Conservation (phyloP, 2,329 filamentous ascomycete genomes). For the Triangularia verruculosa region DNA sequence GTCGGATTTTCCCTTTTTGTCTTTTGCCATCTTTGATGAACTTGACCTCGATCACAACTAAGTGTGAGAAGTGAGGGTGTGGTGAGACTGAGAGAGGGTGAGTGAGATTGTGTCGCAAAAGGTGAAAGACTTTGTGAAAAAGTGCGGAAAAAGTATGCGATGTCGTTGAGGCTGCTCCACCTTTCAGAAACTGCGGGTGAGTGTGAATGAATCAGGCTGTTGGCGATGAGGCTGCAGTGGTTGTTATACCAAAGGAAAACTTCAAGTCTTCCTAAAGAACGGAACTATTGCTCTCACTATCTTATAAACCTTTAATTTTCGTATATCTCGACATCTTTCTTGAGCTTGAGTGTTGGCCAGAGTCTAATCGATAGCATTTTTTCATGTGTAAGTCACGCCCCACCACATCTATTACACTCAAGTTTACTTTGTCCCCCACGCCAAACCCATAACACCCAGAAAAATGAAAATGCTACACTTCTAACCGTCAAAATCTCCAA, state of each 20-base stretch:
- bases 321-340: too few relatives aligned
- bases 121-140: conserved; percentile 6
- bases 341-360: too few relatives aligned
- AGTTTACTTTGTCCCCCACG: too few relatives aligned
- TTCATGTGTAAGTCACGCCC: too few relatives aligned
- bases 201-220: not conserved
- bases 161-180: conserved; percentile 5
- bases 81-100: not conserved
- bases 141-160: conserved; percentile 8
- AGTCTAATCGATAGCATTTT: too few relatives aligned
- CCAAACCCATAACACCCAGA: not conserved
- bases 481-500: not conserved
- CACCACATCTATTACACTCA: too few relatives aligned
- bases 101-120: not conserved
- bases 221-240: not conserved
- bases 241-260: not conserved
- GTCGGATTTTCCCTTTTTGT: conserved; percentile 43
- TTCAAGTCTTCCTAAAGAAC: not conserved
- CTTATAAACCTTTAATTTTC: too few relatives aligned
- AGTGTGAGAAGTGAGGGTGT: not conserved
- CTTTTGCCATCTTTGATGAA: conserved; percentile 41
- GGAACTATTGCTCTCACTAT: not conserved
- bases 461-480: not conserved
- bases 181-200: not conserved
- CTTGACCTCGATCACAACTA: not conserved